Conservation (phyloP, 192 early-diverging fungal species). For the Coemansia sp. region DNA sequence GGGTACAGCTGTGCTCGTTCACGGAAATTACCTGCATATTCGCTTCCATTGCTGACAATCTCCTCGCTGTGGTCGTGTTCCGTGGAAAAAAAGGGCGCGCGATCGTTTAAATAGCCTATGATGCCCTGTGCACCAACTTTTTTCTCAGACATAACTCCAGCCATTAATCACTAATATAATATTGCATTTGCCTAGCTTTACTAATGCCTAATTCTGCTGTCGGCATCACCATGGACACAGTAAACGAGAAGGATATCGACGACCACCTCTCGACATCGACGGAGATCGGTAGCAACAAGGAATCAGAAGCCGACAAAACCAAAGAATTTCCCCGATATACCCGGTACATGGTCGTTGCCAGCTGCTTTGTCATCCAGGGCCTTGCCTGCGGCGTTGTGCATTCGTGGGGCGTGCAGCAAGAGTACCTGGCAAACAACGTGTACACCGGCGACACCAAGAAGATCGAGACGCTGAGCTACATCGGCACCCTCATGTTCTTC, state of each 20-base stretch:
- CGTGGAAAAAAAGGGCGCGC: too few relatives aligned
- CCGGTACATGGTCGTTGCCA: conserved; percentile 26
- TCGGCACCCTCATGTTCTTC: conserved; percentile 47
- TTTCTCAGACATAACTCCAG: too few relatives aligned
- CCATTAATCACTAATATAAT: too few relatives aligned
- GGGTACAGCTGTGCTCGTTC: too few relatives aligned
- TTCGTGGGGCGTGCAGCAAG: conserved; percentile 44
- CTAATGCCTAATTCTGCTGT: neutral
- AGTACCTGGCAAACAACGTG: conserved; percentile 32
- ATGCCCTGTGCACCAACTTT: too few relatives aligned
- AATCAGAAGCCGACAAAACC: neutral
- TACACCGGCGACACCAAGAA: conserved; percentile 15
- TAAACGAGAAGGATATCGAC: neutral
- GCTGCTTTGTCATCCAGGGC: conserved; percentile 39
- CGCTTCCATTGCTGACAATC: too few relatives aligned
- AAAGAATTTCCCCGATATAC: conserved; percentile 21
- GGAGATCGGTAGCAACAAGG: neutral
- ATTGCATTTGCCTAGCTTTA: neutral
- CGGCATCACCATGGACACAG: neutral
- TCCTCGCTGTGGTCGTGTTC: too few relatives aligned
- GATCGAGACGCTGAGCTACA: conserved; percentile 29
- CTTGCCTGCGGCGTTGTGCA: conserved; percentile 39
- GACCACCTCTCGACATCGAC: neutral
- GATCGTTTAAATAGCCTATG: too few relatives aligned
- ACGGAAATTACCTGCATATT: too few relatives aligned